These are phyloP conservation scores for Arachnopeziza araneosa DNA, from an alignment of 2,329 filamentous ascomycete genomes.

Conservation along the genomic window DNA sequence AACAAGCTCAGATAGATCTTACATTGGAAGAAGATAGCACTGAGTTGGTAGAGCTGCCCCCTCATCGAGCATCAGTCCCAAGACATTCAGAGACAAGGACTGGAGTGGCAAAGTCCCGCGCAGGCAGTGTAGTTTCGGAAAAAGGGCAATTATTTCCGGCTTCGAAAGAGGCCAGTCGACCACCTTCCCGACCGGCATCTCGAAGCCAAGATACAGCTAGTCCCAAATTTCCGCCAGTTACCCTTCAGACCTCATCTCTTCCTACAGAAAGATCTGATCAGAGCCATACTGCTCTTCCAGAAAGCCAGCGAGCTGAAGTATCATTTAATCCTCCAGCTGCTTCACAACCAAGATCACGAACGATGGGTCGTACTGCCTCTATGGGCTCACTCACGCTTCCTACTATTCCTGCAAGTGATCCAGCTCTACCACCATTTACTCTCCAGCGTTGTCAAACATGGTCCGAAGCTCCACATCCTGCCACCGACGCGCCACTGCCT, in stretches of 20 bases:
- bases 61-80: conserved; percentile 2
- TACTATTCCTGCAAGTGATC: conserved; percentile 45
- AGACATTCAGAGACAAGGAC: conserved; percentile 19
- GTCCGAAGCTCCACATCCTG: conserved; percentile 39
- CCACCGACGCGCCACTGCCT: conserved; percentile 30
- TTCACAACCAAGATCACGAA: conserved; percentile 39
- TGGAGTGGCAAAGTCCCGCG: conserved; percentile 30
- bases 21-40: not conserved
- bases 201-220: not conserved
- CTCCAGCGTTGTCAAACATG: conserved; percentile 39
- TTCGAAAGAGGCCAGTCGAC: conserved; percentile 14
- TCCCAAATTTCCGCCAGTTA: not conserved
- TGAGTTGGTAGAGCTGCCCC: not conserved
- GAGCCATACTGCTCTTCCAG: not conserved
- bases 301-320: not conserved
- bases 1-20: not conserved
- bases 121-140: conserved; percentile 26
- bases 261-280: not conserved
- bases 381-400: conserved; percentile 30
- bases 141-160: conserved; percentile 25
- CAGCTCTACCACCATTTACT: conserved; percentile 36
- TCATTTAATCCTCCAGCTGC: not conserved
- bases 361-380: conserved; percentile 26
- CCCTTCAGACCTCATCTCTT: not conserved
- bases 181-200: conserved; percentile 3